These are phyloP conservation scores for Senecio squalidus DNA, from an alignment of 140 eudicot species.

Conservation along the genomic window DNA sequence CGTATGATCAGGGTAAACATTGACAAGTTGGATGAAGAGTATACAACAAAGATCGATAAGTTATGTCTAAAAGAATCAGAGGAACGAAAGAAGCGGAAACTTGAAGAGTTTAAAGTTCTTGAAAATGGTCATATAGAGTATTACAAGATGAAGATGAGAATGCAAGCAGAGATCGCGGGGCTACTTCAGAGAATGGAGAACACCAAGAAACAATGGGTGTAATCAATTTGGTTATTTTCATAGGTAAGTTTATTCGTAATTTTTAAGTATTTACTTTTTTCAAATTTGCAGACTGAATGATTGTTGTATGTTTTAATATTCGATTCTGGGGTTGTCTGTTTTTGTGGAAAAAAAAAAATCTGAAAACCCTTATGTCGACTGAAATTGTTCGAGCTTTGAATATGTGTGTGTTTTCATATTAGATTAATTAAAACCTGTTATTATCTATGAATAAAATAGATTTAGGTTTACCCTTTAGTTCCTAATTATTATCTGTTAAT, in stretches of 20 bases:
- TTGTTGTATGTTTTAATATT: too few species aligned
- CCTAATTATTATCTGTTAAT: too few species aligned
- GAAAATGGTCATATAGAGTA: constrained; percentile 59
- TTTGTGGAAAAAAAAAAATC: too few species aligned
- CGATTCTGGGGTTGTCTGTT: too few species aligned
- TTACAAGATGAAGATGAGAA: constrained; percentile 63
- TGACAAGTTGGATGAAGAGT: constrained; percentile 62
- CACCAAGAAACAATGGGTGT: constrained; percentile 61
- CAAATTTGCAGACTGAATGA: neutral
- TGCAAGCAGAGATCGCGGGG: constrained; percentile 71
- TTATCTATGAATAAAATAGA: too few species aligned
- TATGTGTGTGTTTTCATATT: too few species aligned
- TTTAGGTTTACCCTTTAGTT: too few species aligned
- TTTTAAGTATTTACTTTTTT: neutral
- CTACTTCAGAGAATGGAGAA: constrained; percentile 64
- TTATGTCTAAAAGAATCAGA: constrained; percentile 58
- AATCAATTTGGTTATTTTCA: too few species aligned
- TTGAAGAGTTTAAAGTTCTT: constrained; percentile 52
- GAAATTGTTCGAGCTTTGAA: too few species aligned
- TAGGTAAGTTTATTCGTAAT: too few species aligned
- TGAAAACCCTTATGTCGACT: too few species aligned
- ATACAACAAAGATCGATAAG: constrained; percentile 42
- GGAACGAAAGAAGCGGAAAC: constrained; percentile 45
- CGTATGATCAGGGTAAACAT: constrained; percentile 40
- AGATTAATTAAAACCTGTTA: too few species aligned